phyloP scores from a whole-genome alignment of 106 monocot genomes.

The Dioscorea alata region DNA sequence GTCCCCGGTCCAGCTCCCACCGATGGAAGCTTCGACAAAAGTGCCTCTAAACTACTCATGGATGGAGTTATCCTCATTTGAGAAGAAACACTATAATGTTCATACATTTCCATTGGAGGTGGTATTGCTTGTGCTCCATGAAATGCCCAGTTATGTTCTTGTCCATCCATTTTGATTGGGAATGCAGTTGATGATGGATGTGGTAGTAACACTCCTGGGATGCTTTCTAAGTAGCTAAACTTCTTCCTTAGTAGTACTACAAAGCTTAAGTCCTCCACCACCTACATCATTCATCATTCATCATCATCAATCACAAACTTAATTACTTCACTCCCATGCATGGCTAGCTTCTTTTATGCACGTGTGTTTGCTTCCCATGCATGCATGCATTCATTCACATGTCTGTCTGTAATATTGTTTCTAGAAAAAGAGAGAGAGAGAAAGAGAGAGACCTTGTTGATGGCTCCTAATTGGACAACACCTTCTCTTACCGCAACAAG shows the following conservation, averaged over 20 bases:
- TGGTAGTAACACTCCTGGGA: slow-evolving; percentile 91
- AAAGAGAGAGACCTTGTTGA: slow-evolving; percentile 67
- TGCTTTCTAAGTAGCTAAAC: slow-evolving; percentile 92
- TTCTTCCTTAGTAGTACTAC: slow-evolving; percentile 76
- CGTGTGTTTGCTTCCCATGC: not conserved
- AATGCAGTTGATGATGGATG: slow-evolving; percentile 73
- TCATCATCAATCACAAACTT: too few species aligned
- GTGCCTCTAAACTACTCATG: slow-evolving; percentile 91
- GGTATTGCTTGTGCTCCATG: not conserved
- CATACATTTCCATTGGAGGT: slow-evolving; percentile 37
- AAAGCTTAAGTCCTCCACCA: slow-evolving; percentile 76
- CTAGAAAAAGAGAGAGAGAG: slow-evolving; percentile 6
- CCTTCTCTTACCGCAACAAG: slow-evolving; percentile 95
- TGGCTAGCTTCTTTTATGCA: too few species aligned
- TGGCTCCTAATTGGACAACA: slow-evolving; percentile 85
- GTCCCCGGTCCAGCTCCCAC: slow-evolving; percentile 41
- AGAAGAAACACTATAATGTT: slow-evolving; percentile 10
- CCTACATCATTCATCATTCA: slow-evolving; percentile 25
- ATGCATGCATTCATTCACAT: not conserved
- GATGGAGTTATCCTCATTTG: slow-evolving; percentile 69
- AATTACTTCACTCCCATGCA: too few species aligned
- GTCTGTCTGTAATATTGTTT: not conserved
- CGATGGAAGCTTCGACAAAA: slow-evolving; percentile 88
- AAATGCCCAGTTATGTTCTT: slow-evolving; percentile 16
- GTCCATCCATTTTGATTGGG: slow-evolving; percentile 24